Evolutionary conservation across 148 eudicot genomes (phyloP).

Genomic region (Suaeda aralocaspica): DNA sequence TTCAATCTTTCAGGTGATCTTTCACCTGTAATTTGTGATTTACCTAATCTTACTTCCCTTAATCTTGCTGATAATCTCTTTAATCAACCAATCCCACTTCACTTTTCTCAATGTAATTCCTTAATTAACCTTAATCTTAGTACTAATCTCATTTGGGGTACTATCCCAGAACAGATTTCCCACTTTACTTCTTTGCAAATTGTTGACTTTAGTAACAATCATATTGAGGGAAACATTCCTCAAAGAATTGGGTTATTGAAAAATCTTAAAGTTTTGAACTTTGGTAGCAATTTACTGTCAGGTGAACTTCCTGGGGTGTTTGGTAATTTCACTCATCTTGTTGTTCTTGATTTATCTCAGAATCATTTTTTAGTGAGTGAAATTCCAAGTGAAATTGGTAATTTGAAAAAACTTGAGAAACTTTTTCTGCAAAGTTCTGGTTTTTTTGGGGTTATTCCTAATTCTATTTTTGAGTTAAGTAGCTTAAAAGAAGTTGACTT

Average conservation of each 20-base stretch:
- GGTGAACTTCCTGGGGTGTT: constrained; percentile 57
- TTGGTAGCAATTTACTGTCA: constrained; percentile 69
- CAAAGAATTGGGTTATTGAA: constrained; percentile 53
- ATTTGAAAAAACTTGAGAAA: constrained; percentile 54
- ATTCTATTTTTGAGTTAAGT: constrained; percentile 44
- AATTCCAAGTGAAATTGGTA: constrained; percentile 60
- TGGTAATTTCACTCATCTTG: constrained; percentile 60
- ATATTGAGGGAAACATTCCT: constrained; percentile 69
- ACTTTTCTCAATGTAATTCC: constrained; percentile 58
- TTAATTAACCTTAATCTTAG: constrained; percentile 58
- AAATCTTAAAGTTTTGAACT: constrained; percentile 53
- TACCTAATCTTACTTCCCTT: constrained; percentile 44
- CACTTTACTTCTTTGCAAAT: constrained; percentile 47
- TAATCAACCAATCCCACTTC: constrained; percentile 78
- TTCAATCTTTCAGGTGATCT: constrained; percentile 84
- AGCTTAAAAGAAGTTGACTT: constrained; percentile 57
- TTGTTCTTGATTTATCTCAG: constrained; percentile 72
- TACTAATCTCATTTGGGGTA: constrained; percentile 73
- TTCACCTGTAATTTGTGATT: constrained; percentile 55
- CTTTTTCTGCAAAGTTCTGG: constrained; percentile 66
- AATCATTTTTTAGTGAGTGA: constrained; percentile 61
- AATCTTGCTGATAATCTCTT: constrained; percentile 71
- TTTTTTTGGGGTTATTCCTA: constrained; percentile 63
- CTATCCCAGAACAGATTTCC: constrained; percentile 79
- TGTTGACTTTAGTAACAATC: constrained; percentile 77